Evolutionary conservation across 805 yeast species (phyloP), one percentile per base, ranked within the genome.

Genomic region (Pichia nanzhaoensis): DNA sequence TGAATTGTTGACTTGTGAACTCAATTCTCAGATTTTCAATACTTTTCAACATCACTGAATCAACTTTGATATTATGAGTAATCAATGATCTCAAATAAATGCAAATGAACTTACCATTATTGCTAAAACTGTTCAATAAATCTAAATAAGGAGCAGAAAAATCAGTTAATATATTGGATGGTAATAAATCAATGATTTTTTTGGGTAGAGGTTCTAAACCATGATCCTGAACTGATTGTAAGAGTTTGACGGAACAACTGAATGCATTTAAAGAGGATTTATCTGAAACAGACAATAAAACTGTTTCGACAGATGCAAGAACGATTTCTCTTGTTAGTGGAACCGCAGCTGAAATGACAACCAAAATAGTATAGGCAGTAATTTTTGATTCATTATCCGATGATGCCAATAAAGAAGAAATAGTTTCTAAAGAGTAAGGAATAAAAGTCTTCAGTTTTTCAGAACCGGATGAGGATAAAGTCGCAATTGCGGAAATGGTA

Each of bases 341-440:
- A 40, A 81, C 73, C 38, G 91, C 82, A 3, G 91, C 72, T 5
- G 84, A 75, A 42, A 90, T 67, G 2, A 91, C 96, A 0, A 91
- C 77, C 20, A 91, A 60, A 13, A 89, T 70, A 39, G 95, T 84
- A 61, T 86, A 91, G 2, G 91, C 88, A 17, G 96, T 82, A 48
- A 87, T 73, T 60, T 85, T 93, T 41, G 82, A 73, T 55, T 87
- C 95, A 8, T 69, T 64, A 45, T 64, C 65, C 12, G 64, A 47
- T 6, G 78, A 67, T 2, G 66, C 64, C 49, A 83, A 63, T 34
- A 84, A 64, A 45, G 70, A 68, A 17, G 84, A 85, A 14, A 80
- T 67, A 1, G 73, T 66, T 56, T 80, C 83, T 52, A 85, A 67
- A 16, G 81, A 63, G 3, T 73, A 55, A 3, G 89, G 86, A 34